A percentile compares a stretch with the other conserved stretches of the same genome.
Evolutionary conservation across 331 rosid genomes (phyloP).

Genomic region (Erythrophleum ivorense): DNA sequence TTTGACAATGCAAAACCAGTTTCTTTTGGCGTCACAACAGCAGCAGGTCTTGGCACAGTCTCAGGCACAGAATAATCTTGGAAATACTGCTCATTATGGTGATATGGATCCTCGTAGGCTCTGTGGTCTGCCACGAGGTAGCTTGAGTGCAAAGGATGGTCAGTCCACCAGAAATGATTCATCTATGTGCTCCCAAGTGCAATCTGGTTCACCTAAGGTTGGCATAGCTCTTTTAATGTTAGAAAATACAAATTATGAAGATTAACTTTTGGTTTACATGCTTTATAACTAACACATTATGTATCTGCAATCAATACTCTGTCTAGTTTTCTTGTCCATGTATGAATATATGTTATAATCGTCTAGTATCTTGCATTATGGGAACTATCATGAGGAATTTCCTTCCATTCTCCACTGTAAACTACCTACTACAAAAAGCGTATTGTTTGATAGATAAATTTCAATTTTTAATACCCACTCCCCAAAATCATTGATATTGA

Average conservation of each 20-base stretch:
- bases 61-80: conserved; percentile 71
- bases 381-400: conserved; percentile 23
- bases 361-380: not conserved
- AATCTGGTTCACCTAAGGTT: conserved; percentile 83
- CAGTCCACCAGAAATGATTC: conserved; percentile 72
- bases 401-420: conserved; percentile 3
- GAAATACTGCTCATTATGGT: conserved; percentile 59
- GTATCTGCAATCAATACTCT: conserved; percentile 16
- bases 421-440: not conserved
- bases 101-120: conserved; percentile 86
- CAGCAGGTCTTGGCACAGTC: conserved; percentile 76
- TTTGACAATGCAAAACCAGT: conserved; percentile 61
- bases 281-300: conserved; percentile 11
- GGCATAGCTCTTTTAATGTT: conserved; percentile 27
- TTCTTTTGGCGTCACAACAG: conserved; percentile 74
- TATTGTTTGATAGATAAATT: too few species aligned
- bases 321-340: not conserved
- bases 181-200: conserved; percentile 83
- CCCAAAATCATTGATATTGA: too few species aligned
- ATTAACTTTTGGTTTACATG: conserved; percentile 10
- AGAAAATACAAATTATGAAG: not conserved
- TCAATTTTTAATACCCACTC: too few species aligned
- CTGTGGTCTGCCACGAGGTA: conserved; percentile 74
- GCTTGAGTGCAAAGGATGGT: conserved; percentile 72
- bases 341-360: conserved; percentile 27